phyloP scores from a whole-genome alignment of 2,329 filamentous ascomycete genomes.

The Lasiodiplodia hormozganensis region DNA sequence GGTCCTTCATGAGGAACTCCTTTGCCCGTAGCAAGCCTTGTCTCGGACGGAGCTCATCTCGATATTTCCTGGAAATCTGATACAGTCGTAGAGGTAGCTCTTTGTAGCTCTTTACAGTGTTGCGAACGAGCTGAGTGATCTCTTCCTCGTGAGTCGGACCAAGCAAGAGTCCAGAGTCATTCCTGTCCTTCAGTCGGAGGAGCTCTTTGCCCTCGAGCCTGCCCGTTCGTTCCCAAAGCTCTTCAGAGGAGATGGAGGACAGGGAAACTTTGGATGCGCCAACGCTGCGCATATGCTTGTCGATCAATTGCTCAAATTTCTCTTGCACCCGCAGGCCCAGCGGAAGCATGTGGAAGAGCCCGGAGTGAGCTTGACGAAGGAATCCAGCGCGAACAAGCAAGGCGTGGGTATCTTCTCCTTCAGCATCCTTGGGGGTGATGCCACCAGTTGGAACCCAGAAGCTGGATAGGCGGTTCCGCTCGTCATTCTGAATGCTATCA shows the following conservation, averaged over 20 bases:
- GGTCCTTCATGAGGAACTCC: slow-evolving; percentile 97
- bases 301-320: slow-evolving; percentile 84
- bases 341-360: slow-evolving; percentile 91
- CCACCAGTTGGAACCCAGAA: slow-evolving; percentile 83
- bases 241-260: slow-evolving; percentile 84
- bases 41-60: slow-evolving; percentile 87
- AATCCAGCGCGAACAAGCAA: slow-evolving; percentile 55
- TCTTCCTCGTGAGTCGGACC: slow-evolving; percentile 97
- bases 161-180: slow-evolving; percentile 74
- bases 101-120: slow-evolving; percentile 80
- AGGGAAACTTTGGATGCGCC: slow-evolving; percentile 82
- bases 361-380: slow-evolving; percentile 73
- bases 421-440: slow-evolving; percentile 62
- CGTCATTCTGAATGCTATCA: slow-evolving; percentile 46
- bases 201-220: slow-evolving; percentile 85
- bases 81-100: slow-evolving; percentile 86
- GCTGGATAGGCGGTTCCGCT: slow-evolving; percentile 69
- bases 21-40: slow-evolving; percentile 86
- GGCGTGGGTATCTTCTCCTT: slow-evolving; percentile 53
- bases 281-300: slow-evolving; percentile 81
- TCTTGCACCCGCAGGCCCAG: slow-evolving; percentile 85
- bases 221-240: slow-evolving; percentile 83
- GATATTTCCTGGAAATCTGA: slow-evolving; percentile 92
- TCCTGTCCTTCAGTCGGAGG: slow-evolving; percentile 81
- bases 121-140: slow-evolving; percentile 81